Evolutionary conservation across 1,284 basidiomycete genomes (phyloP).

Genomic region (Irpex sp.): DNA sequence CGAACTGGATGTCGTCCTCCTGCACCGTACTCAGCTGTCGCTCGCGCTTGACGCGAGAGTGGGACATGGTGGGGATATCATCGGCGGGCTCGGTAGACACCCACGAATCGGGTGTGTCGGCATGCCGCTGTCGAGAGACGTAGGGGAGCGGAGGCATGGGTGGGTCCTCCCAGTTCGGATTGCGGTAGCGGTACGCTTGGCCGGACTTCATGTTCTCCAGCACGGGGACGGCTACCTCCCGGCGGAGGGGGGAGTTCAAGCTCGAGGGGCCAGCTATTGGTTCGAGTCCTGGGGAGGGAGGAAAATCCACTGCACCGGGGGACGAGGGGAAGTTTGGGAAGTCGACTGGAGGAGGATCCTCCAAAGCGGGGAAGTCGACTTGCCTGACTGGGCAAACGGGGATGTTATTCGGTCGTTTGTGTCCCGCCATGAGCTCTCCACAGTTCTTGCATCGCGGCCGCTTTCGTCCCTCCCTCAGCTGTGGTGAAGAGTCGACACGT

Average conservation of each 20-base stretch:
- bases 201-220: constrained; percentile 8
- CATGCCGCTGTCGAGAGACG: constrained; percentile 1
- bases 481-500: constrained; percentile 9
- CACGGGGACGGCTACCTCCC: constrained; percentile 1
- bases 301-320: too few species aligned
- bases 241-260: constrained; percentile 6
- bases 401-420: constrained; percentile 26
- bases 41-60: constrained; percentile 3
- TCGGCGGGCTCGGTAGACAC: constrained; percentile 25
- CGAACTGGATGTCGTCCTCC: not conserved
- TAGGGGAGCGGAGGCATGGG: constrained; percentile 4
- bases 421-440: constrained; percentile 27
- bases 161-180: constrained; percentile 24
- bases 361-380: not conserved
- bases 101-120: constrained; percentile 17
- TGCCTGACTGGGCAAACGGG: constrained; percentile 23
- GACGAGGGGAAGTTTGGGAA: too few species aligned
- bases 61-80: constrained; percentile 7
- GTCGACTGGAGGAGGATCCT: not conserved
- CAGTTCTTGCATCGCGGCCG: constrained; percentile 27
- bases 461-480: constrained; percentile 13
- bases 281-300: not conserved
- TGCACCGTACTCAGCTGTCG: not conserved
- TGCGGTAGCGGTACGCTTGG: constrained; percentile 11
- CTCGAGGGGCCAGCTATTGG: constrained; percentile 3